Evolutionary conservation across 2,329 filamentous ascomycete genomes (phyloP).

Genomic region (Alternaria ventricosa): DNA sequence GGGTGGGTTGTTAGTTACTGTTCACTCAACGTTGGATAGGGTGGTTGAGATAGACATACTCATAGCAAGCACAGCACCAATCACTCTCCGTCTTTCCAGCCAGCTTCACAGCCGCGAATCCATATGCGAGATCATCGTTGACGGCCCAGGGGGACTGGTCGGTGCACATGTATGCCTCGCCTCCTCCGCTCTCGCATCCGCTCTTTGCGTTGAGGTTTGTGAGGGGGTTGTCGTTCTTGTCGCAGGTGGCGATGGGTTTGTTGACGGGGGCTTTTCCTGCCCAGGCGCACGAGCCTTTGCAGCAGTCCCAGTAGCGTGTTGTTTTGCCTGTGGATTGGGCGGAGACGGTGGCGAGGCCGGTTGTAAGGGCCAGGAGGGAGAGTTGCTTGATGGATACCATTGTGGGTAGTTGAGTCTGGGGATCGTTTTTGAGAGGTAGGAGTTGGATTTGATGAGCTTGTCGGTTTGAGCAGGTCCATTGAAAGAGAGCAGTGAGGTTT

Average conservation of each 20-base stretch:
- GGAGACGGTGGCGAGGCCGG: constrained; percentile 34
- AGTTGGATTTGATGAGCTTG: background rate
- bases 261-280: constrained; percentile 62
- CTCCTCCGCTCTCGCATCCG: constrained; percentile 61
- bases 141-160: constrained; percentile 69
- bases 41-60: constrained; percentile 39
- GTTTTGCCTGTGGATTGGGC: constrained; percentile 41
- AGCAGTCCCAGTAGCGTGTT: constrained; percentile 64
- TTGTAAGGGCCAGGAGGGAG: constrained; percentile 33
- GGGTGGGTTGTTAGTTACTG: constrained; percentile 4
- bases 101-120: constrained; percentile 68
- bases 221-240: constrained; percentile 63
- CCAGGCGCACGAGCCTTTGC: constrained; percentile 72
- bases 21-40: too few species aligned
- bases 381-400: constrained; percentile 40
- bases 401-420: too few species aligned
- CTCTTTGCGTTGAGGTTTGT: constrained; percentile 57
- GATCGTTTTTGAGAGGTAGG: too few species aligned
- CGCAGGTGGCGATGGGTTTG: constrained; percentile 62
- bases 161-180: constrained; percentile 64
- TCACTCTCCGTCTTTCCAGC: constrained; percentile 59
- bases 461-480: background rate
- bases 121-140: constrained; percentile 64
- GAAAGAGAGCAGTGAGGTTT: background rate
- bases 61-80: constrained; percentile 72